A percentile compares a stretch with the other conserved stretches of the same genome.
phyloP scores from a whole-genome alignment of 345 rosid genomes.

The Microthlaspi erraticum region DNA sequence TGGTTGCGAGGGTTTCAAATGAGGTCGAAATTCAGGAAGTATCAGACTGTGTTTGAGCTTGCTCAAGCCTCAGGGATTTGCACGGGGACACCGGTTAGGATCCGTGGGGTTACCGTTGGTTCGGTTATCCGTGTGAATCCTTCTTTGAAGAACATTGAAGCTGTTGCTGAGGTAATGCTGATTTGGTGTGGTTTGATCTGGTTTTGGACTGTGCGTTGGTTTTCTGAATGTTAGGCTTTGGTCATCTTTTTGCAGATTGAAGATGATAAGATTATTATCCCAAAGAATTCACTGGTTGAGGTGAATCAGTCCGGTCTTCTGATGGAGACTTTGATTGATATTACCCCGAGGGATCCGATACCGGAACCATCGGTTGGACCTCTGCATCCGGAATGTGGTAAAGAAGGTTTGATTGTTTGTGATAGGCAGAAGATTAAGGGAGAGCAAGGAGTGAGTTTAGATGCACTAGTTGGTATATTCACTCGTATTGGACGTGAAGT shows the following conservation, averaged over 20 bases:
- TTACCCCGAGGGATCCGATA: slow-evolving; percentile 87
- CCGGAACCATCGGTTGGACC: slow-evolving; percentile 86
- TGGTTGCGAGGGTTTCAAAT: slow-evolving; percentile 90
- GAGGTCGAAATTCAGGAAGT: slow-evolving; percentile 84
- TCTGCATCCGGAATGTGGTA: slow-evolving; percentile 70
- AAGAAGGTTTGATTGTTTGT: slow-evolving; percentile 88
- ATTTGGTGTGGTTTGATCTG: slow-evolving; percentile 17
- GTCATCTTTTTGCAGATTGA: slow-evolving; percentile 61
- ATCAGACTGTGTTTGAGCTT: slow-evolving; percentile 80
- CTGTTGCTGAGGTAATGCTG: slow-evolving; percentile 86
- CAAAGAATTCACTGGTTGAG: slow-evolving; percentile 84
- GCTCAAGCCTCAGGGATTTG: slow-evolving; percentile 85
- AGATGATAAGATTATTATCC: slow-evolving; percentile 92
- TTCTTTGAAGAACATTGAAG: slow-evolving; percentile 89
- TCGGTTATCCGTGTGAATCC: slow-evolving; percentile 87
- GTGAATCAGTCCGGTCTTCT: slow-evolving; percentile 99
- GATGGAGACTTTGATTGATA: slow-evolving; percentile 94
- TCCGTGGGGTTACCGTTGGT: slow-evolving; percentile 96
- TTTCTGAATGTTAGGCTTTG: background rate
- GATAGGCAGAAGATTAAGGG: slow-evolving; percentile 93
- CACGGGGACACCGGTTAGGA: slow-evolving; percentile 94
- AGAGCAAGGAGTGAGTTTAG: slow-evolving; percentile 89
- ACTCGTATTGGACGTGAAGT: slow-evolving; percentile 90
- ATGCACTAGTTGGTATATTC: slow-evolving; percentile 84
- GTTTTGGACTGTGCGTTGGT: background rate